phyloP scores from a whole-genome alignment of 306 rosid genomes.

The Castanospermum australe region DNA sequence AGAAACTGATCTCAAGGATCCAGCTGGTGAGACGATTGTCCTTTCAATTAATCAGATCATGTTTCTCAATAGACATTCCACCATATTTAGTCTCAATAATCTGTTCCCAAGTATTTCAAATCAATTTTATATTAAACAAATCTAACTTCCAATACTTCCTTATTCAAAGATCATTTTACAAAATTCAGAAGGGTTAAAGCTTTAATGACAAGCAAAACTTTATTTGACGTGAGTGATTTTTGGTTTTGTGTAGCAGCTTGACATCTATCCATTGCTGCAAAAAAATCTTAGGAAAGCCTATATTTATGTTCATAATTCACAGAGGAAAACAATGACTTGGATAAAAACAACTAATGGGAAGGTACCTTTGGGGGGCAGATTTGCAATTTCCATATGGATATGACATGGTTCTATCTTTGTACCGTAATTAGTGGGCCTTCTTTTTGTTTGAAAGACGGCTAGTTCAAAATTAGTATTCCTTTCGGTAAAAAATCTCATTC shows the following conservation, averaged over 20 bases:
- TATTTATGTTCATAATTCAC: not conserved
- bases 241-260: not conserved
- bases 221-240: not conserved
- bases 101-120: conserved; percentile 1
- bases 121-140: not conserved
- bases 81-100: not conserved
- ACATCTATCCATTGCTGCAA: not conserved
- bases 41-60: conserved; percentile 21
- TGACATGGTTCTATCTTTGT: not conserved
- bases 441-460: not conserved
- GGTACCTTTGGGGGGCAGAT: not conserved
- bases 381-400: not conserved
- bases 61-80: not conserved
- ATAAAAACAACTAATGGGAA: not conserved
- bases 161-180: not conserved
- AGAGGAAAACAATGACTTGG: not conserved
- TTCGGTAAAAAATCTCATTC: not conserved
- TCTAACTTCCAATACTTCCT: not conserved
- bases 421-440: not conserved
- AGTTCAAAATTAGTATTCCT: not conserved
- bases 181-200: not conserved
- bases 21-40: conserved; percentile 3
- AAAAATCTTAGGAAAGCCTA: not conserved
- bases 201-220: not conserved
- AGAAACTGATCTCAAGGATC: conserved; percentile 10